Base-by-base conservation (phyloP, 805 yeast species). In the Saccharomycopsis malanga region DNA sequence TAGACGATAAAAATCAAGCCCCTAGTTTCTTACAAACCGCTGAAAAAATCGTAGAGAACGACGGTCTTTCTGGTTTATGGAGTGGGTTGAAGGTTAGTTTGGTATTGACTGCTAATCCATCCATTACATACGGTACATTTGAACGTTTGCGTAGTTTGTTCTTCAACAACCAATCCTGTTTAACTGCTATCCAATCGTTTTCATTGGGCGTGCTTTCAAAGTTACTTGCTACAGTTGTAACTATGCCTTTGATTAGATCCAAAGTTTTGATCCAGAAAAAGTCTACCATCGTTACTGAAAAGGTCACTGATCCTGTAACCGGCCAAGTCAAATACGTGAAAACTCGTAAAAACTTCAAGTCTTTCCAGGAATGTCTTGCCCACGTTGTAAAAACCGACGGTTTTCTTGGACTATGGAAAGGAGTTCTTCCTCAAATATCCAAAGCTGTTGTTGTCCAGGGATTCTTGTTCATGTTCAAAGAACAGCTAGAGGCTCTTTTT, bases 401-500 rank as follows among this genome's bases (percentile, higher is more conserved):
- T 23, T 34, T 77, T 34, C 53, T 56, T 10, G 81, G 89, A 0
- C 67, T 86, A 52, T 87, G 87, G 77, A 85, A 81, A 66, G 95
- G 95, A 2, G 57, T 87, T 25, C 74, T 78, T 2, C 95, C 95
- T 4, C 95, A 87, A 61, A 69, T 87, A 49, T 61, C 79, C 34
- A 87, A 87, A 68, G 95, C 93, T 1, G 81, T 86, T 2, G 63
- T 87, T 37, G 95, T 86, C 3, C 95, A 87, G 63, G 95, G 95
- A 0, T 68, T 87, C 51, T 69, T 87, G 56, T 83, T 87, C 59
- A 83, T 83, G 81, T 83, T 81, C 64, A 84, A 79, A 63, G 93
- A 84, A 56, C 86, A 81, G 60, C 60, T 77, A 44, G 77, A 52
- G 20, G 32, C 37, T 12, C 22, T 49, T 5, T 40, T 52, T 24